A percentile compares a stretch with the other conserved stretches of the same genome.
These are phyloP conservation scores for Ichthyophonus hoferi DNA, from an alignment of 208 protist genomes.

Conservation along the genomic window DNA sequence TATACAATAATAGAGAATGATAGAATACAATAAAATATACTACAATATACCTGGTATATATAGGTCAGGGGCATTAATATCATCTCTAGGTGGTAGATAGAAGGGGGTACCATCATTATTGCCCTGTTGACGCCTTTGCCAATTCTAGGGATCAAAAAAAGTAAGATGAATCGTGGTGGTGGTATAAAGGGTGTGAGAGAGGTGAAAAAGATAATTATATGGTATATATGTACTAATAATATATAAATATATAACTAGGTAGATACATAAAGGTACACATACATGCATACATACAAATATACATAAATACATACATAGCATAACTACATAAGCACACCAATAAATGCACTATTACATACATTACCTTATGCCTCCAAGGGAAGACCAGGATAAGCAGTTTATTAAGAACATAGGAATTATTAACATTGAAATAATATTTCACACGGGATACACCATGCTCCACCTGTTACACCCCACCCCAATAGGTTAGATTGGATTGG, in stretches of 20 bases:
- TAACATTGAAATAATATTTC: constrained; percentile 22
- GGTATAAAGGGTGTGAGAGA: background rate
- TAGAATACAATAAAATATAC: no score
- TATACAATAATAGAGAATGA: no score
- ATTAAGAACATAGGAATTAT: constrained; percentile 26
- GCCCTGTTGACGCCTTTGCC: background rate
- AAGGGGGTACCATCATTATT: background rate
- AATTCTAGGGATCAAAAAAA: constrained; percentile 6
- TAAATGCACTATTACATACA: background rate
- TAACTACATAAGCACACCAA: background rate
- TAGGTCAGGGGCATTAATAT: constrained; percentile 43
- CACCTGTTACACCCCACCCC: no score
- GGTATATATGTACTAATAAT: background rate
- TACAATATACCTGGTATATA: constrained; percentile 35
- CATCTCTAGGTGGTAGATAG: constrained; percentile 34
- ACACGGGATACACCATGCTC: background rate
- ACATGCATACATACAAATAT: background rate
- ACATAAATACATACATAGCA: background rate
- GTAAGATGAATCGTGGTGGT: background rate
- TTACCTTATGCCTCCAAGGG: constrained; percentile 17
- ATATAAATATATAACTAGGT: background rate
- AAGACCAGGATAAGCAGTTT: constrained; percentile 11
- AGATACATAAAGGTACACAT: background rate
- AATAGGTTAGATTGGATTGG: no score
- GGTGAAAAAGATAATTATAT: background rate